Evolutionary conservation across 495 filamentous ascomycete genomes (phyloP).

Genomic region (Podospora conica): DNA sequence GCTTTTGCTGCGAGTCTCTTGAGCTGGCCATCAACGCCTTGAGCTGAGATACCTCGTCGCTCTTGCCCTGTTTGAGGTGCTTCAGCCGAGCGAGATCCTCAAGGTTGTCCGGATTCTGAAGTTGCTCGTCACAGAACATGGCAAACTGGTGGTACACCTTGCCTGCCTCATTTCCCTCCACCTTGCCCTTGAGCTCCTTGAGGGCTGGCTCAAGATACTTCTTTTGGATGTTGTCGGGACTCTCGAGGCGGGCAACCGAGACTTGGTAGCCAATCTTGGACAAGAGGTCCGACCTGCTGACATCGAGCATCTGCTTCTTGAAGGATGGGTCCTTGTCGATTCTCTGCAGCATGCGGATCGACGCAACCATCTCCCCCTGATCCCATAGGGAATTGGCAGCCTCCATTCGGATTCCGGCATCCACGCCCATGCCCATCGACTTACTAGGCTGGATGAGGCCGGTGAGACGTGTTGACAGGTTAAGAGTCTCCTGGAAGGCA

Average conservation of each 20-base stretch:
- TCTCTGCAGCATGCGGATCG: conserved; percentile 79
- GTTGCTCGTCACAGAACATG: conserved; percentile 86
- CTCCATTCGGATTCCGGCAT: conserved; percentile 68
- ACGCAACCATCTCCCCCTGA: conserved; percentile 84
- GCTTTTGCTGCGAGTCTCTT: conserved; percentile 34
- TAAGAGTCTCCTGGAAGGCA: conserved; percentile 77
- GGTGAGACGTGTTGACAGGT: conserved; percentile 71
- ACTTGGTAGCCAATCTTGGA: conserved; percentile 83
- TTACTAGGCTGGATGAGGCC: conserved; percentile 62
- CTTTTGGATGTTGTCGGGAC: conserved; percentile 81
- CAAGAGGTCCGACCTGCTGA: conserved; percentile 73
- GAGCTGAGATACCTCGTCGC: conserved; percentile 65
- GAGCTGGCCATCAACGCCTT: conserved; percentile 44
- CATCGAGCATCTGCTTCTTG: conserved; percentile 63
- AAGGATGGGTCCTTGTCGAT: conserved; percentile 56
- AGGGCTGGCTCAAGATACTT: conserved; percentile 78
- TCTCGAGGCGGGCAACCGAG: conserved; percentile 87
- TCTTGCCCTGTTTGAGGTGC: conserved; percentile 73
- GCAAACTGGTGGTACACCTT: conserved; percentile 93
- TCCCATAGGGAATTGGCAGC: conserved; percentile 89
- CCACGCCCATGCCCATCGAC: conserved; percentile 64
- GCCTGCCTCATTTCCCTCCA: conserved; percentile 67
- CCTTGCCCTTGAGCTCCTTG: conserved; percentile 65
- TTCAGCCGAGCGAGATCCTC: conserved; percentile 81
- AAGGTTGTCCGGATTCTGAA: conserved; percentile 73